These are phyloP conservation scores for Steccherinum ochraceum DNA, from an alignment of 768 basidiomycete genomes.

Conservation along the genomic window DNA sequence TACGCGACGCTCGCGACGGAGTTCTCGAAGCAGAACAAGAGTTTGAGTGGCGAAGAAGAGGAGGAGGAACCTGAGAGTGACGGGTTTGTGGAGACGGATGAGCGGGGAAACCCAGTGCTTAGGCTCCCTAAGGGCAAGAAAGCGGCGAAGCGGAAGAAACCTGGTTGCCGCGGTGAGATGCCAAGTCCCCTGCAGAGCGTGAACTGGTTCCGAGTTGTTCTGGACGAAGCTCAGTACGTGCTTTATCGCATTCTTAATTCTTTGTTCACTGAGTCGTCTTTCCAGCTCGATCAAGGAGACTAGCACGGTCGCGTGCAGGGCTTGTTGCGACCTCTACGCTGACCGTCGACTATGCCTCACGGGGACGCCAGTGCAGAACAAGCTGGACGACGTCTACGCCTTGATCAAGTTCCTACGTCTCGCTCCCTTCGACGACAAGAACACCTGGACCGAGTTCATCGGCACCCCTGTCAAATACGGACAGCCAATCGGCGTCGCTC, in stretches of 20 bases:
- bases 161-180: conserved; percentile 36
- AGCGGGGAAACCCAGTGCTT: conserved; percentile 54
- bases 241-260: not conserved
- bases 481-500: conserved; percentile 80
- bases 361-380: conserved; percentile 99
- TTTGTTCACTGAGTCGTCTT: conserved; percentile 2
- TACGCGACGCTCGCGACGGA: conserved; percentile 95
- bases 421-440: conserved; percentile 89
- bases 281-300: conserved; percentile 94
- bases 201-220: conserved; percentile 93
- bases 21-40: conserved; percentile 82
- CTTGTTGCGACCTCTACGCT: conserved; percentile 91
- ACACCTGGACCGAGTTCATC: conserved; percentile 88
- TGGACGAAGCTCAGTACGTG: conserved; percentile 95
- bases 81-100: conserved; percentile 59
- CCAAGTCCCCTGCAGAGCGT: conserved; percentile 88
- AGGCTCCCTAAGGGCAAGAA: conserved; percentile 64
- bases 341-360: conserved; percentile 91
- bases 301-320: conserved; percentile 87
- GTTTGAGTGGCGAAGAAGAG: conserved; percentile 57
- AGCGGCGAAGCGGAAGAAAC: conserved; percentile 53
- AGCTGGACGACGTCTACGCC: conserved; percentile 96
- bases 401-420: conserved; percentile 93
- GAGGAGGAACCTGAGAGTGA: conserved; percentile 59
- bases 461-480: conserved; percentile 91